Base-by-base conservation (phyloP, 306 rosid species). In the Aeschynomene evenia region DNA sequence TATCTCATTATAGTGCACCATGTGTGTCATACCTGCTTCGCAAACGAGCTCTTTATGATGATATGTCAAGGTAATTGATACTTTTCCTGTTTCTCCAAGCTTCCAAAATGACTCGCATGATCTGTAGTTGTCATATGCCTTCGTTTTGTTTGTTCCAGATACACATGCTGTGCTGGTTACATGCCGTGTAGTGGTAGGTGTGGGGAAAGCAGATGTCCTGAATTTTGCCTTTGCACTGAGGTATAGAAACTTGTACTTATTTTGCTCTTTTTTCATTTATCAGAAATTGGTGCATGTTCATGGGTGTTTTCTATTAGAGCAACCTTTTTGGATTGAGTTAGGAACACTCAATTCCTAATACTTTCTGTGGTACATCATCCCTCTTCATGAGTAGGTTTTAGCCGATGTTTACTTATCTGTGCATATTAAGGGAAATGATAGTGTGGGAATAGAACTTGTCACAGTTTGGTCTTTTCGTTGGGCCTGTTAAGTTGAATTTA, bases 111-210 rank as follows among this genome's bases (percentile, higher is more conserved):
- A 49, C 48, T 48, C n/a, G 64, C 24, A 37, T 52, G 15, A 1
- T 53, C 26, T 23, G 20, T 65, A 42, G 61, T 37, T 65, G 50
- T 54, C 34, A 59, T 48, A 21, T 37, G 52, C n/a, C 19, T 52
- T 29, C 53, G 70, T 61, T 51, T 45, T 63, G 20, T 73, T 78
- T 73, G 36, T 62, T 67, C 40, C 73, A 93, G 98, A 82, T 93
- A 93, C 64, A 79, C 80, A 4, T 93, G 96, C 51, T 93, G 98
- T 81, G 98, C 93, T 68, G 96, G 96, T 72, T 93, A 90, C 79
- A 85, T 93, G 98, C 98, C 98, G 39, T 90, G 96, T 66, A 80
- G 84, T 65, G 84, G 81, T 14, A 71, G 75, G 68, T 80, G 84
- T 43, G 77, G 71, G 42, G 84, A 80, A 71, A 71, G 96, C 58